Evolutionary conservation across 164 flowering plant species (phyloP).

Genomic region (Platanus orientalis): DNA sequence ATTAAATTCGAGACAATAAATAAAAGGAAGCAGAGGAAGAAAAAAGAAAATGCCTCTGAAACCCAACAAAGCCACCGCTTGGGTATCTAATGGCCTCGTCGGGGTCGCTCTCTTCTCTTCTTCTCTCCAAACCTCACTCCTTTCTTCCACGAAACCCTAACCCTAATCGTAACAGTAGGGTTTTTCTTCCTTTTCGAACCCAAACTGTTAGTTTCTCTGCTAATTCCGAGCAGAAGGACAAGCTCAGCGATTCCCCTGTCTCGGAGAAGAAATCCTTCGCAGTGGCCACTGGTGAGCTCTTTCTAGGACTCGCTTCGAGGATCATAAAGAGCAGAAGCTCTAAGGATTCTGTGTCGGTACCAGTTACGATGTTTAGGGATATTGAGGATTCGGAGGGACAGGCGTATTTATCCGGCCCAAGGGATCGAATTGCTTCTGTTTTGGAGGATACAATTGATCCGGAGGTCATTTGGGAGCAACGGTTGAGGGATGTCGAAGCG

Average conservation of each 20-base stretch:
- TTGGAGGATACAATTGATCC: constrained; percentile 46
- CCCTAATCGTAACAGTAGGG: background rate
- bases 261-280: constrained; percentile 59
- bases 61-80: background rate
- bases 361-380: constrained; percentile 24
- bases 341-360: constrained; percentile 2
- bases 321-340: constrained; percentile 26
- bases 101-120: constrained; percentile 4
- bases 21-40: background rate
- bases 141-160: background rate
- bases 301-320: constrained; percentile 63
- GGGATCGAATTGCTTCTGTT: constrained; percentile 40
- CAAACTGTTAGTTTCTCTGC: background rate
- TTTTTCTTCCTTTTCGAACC: background rate
- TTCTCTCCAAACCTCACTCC: background rate
- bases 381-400: constrained; percentile 4
- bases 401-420: constrained; percentile 6
- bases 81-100: constrained; percentile 13
- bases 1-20: no score
- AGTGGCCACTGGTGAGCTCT: constrained; percentile 75
- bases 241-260: background rate
- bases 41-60: background rate
- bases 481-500: constrained; percentile 67
- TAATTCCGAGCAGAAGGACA: constrained; percentile 1
- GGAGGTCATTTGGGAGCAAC: constrained; percentile 76